These are phyloP conservation scores for Pinus tabuliformis DNA, from an alignment of 75 land plant genomes.

Conservation along the genomic window DNA sequence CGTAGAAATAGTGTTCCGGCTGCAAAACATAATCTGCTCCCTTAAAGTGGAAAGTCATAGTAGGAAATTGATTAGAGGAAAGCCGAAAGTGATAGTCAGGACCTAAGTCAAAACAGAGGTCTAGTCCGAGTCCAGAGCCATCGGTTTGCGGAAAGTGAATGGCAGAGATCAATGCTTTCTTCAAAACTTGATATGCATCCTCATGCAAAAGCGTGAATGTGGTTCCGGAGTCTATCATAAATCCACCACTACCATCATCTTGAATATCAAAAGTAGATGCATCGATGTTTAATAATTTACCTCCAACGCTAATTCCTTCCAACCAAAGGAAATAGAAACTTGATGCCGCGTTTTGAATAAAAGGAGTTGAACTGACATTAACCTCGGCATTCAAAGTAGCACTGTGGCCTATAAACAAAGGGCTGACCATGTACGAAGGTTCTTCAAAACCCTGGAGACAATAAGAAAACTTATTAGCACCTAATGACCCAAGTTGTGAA, in stretches of 20 bases:
- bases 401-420: neutral
- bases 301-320: constrained; percentile 6
- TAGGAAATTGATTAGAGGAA: too few species aligned
- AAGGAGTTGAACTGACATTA: constrained; percentile 1
- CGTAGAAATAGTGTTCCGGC: neutral
- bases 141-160: neutral
- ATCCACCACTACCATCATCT: constrained; percentile 16
- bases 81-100: neutral
- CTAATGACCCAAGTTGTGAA: neutral
- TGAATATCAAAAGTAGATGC: constrained; percentile 13
- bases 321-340: constrained; percentile 14
- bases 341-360: neutral
- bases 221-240: constrained; percentile 19
- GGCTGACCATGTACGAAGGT: neutral
- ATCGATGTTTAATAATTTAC: constrained; percentile 3
- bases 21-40: neutral
- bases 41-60: constrained; percentile 1
- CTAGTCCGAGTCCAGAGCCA: neutral
- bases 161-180: neutral
- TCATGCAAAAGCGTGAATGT: constrained; percentile 8
- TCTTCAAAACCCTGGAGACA: neutral
- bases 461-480: constrained; percentile 4
- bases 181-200: constrained; percentile 5
- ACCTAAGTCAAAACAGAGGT: neutral
- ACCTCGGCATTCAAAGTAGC: neutral